Conservation (phyloP, 257 asterid genomes). For the Solanum clarkiae region DNA sequence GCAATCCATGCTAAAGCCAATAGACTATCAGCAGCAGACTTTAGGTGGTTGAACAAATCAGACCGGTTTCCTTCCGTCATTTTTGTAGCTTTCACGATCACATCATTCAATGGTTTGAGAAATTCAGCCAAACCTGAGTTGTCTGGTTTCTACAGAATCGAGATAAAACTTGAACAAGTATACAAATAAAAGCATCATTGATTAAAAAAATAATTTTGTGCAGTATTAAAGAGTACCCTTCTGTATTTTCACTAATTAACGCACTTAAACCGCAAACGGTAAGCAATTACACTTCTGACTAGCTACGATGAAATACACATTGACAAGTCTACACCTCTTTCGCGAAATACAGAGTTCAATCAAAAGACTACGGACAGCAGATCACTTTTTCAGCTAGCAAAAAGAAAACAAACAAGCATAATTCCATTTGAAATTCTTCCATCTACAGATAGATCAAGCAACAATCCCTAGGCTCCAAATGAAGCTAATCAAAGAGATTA, state of each 20-base stretch:
- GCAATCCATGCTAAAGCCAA: slow-evolving; percentile 91
- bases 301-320: background rate
- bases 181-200: background rate
- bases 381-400: background rate
- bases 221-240: background rate
- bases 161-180: background rate
- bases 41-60: slow-evolving; percentile 74
- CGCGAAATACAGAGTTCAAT: background rate
- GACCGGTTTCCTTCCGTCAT: slow-evolving; percentile 82
- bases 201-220: background rate
- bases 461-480: background rate
- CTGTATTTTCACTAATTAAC: background rate
- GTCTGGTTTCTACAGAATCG: slow-evolving; percentile 73
- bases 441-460: background rate
- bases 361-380: background rate
- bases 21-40: slow-evolving; percentile 84
- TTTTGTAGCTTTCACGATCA: slow-evolving; percentile 46
- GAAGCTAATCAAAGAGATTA: background rate
- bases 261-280: background rate
- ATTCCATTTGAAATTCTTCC: background rate
- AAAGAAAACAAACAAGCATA: background rate
- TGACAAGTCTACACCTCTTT: background rate
- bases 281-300: background rate
- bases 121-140: slow-evolving; percentile 58
- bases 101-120: slow-evolving; percentile 79